Evolutionary conservation across 225 moss, liverwort and hornwort genomes (phyloP), one percentile per base, ranked within the genome.

Genomic region (Pleurozium schreberi): DNA sequence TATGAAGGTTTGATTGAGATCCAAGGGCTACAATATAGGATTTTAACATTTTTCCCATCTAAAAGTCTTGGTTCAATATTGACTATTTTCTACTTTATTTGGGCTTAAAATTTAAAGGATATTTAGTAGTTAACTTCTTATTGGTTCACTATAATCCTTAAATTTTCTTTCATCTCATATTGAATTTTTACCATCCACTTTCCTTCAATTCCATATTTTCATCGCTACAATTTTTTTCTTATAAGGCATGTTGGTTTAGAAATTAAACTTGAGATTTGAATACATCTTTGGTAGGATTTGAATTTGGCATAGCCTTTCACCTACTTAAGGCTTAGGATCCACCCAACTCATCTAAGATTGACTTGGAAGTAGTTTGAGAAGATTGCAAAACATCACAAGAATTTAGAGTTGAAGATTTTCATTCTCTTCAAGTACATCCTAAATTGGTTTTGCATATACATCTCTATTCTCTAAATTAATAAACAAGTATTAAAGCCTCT

Each of bases 291-390:
- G 4, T 0, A 68, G 0, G 7, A 68, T 68, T 68, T 68, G n/a
- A 68, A 7, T 4, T 1, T 12, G 0, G 12, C 12, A n/a, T 12
- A 22, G 12, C 4, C 4, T 2, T 6, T 21, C 21, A 38, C 2
- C 4, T 38, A 67, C 21, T 67, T 21, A 67, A 67, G 67, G 67
- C 12, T 38, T 12, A 67, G 1, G 12, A n/a, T n/a, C 12, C 7
- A n/a, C 4, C 18, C 3, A 65, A 34, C 3, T 65, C 1, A 1
- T 65, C 10, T 0, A 65, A 65, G 19, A 65, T 0, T 65, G 18
- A 65, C 5, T 34, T 62, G 30, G 14, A 3, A 62, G 62, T 62
- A 8, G 30, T 30, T 62, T 63, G 8, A 63, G 3, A 63, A 63
- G 31, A 8, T 63, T 63, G 31, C 30, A 63, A 63, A 31, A 63